Percentiles rank a stretch among this genome's conserved stretches.
These are phyloP conservation scores for Salix arbutifolia DNA, from an alignment of 345 rosid species.

Conservation along the genomic window DNA sequence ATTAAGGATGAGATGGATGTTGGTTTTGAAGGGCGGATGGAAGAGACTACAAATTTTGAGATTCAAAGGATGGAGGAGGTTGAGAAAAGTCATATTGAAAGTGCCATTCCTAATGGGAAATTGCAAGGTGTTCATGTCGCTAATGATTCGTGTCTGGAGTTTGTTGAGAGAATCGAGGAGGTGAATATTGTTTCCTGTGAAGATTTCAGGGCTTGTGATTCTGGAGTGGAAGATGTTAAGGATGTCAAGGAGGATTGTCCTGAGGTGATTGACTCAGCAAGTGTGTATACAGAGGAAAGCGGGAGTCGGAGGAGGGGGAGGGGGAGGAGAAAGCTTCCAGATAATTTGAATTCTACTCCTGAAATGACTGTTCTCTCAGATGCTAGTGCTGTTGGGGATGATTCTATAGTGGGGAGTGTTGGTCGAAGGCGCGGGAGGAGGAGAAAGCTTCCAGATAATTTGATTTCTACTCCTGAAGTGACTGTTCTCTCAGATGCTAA, in stretches of 20 bases:
- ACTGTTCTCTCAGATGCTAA: slow-evolving; percentile 31
- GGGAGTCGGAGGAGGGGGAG: slow-evolving; percentile 27
- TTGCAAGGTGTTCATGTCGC: slow-evolving; percentile 43
- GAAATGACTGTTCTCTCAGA: slow-evolving; percentile 38
- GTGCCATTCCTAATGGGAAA: slow-evolving; percentile 23
- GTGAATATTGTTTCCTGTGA: slow-evolving; percentile 20
- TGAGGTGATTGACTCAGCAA: slow-evolving; percentile 29
- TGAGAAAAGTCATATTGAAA: slow-evolving; percentile 23
- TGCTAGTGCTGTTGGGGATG: slow-evolving; percentile 3
- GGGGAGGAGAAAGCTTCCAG: slow-evolving; percentile 44
- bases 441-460: slow-evolving; percentile 38
- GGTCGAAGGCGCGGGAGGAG: slow-evolving; percentile 25
- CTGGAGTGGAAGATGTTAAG: slow-evolving; percentile 26
- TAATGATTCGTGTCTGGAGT: slow-evolving; percentile 32
- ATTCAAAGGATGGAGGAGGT: slow-evolving; percentile 18
- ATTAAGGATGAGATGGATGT: slow-evolving; percentile 31
- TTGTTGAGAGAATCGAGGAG: slow-evolving; percentile 28
- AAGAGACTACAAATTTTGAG: slow-evolving; percentile 9
- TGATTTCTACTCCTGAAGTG: slow-evolving; percentile 29
- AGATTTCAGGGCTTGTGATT: slow-evolving; percentile 19
- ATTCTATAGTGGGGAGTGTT: neutral
- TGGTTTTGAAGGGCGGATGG: slow-evolving; percentile 13
- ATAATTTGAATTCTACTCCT: slow-evolving; percentile 23
- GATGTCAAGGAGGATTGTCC: slow-evolving; percentile 23
- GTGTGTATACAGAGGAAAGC: slow-evolving; percentile 25